Evolutionary conservation across 768 basidiomycete genomes (phyloP), one percentile per base, ranked within the genome.

Genomic region (Lactarius akahatsu): DNA sequence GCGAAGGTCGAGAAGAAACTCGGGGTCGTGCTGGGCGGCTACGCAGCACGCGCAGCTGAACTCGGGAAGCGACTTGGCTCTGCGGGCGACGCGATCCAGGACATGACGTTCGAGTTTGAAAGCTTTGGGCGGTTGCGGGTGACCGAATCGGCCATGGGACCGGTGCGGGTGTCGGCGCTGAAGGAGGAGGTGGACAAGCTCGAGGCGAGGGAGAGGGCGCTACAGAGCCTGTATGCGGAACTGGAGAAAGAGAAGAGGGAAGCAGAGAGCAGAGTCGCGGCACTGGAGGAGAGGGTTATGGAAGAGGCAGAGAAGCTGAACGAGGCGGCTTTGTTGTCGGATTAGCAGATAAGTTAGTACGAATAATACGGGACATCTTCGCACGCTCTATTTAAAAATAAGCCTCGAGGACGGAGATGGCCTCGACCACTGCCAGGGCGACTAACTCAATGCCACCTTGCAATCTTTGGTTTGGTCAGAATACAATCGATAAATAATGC

Each of bases 1-100:
- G 76, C 84, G 26, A 98, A 97, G 80, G 74, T 82, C 6, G 96
- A 98, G 81, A 97, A 95, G 85, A 96, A 94, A 76, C 84, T 98
- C 11, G 83, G 81, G 10, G 86, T 94, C 64, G 84, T 85, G 16
- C 85, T 98, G 3, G 95, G 95, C n/a, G 97, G 97, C 10, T 98
- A 98, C 75, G 86, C 92, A 73, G 83, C 84, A 45, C 86, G 96
- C 11, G 86, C 87, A 34, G 82, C 82, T 72, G 83, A 85, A 47
- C 80, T 95, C 3, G 76, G 82, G 18, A 86, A 84, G 75, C 86
- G 88, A 2, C 74, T 92, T 55, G 80, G 78, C 2, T 84, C 86
- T 34, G 84, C 86, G 1, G 93, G 92, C 74, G 85, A 85, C 40
- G 89, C 89, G 71, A 80, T 95, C 36, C 83, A 88, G 63, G 81